Evolutionary conservation across 2,329 filamentous ascomycete species (phyloP).

Genomic region (Pestalotiopsis sp.): DNA sequence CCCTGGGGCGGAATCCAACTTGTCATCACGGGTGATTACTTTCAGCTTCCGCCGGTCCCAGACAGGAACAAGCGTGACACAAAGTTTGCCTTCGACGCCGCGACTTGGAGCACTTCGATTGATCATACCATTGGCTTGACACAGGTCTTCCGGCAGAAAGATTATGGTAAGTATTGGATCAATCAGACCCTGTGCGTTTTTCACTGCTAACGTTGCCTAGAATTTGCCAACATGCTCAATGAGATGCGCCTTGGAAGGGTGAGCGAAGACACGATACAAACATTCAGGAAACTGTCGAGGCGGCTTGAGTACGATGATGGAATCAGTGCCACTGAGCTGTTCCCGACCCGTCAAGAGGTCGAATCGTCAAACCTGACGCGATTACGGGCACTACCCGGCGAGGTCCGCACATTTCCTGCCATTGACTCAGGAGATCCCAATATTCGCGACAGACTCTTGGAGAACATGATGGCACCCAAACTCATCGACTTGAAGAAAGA

Average conservation of each 20-base stretch:
- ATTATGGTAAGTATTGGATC: constrained; percentile 56
- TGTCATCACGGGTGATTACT: constrained; percentile 96
- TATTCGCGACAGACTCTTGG: constrained; percentile 75
- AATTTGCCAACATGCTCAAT: constrained; percentile 94
- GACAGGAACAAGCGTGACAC: constrained; percentile 69
- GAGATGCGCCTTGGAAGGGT: constrained; percentile 93
- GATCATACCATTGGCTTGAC: constrained; percentile 95
- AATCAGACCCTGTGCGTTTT: not conserved
- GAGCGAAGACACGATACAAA: constrained; percentile 71
- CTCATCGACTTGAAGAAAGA: constrained; percentile 82
- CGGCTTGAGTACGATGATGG: constrained; percentile 74
- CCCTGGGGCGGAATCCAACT: constrained; percentile 97
- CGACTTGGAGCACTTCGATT: constrained; percentile 89
- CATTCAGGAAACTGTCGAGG: constrained; percentile 75
- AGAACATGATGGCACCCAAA: constrained; percentile 92
- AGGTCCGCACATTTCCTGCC: constrained; percentile 70
- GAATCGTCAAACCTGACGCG: constrained; percentile 81
- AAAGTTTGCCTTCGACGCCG: constrained; percentile 92
- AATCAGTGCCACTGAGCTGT: constrained; percentile 86
- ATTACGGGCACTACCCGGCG: constrained; percentile 72
- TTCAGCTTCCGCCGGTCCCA: constrained; percentile 92
- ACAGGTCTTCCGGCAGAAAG: constrained; percentile 94
- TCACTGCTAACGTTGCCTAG: constrained; percentile 34
- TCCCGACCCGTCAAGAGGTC: constrained; percentile 88
- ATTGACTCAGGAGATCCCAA: constrained; percentile 74